Percentiles rank a stretch among this genome's conserved stretches.
phyloP scores from a whole-genome alignment of 1,284 basidiomycete species.

The Schizophyllum amplum region DNA sequence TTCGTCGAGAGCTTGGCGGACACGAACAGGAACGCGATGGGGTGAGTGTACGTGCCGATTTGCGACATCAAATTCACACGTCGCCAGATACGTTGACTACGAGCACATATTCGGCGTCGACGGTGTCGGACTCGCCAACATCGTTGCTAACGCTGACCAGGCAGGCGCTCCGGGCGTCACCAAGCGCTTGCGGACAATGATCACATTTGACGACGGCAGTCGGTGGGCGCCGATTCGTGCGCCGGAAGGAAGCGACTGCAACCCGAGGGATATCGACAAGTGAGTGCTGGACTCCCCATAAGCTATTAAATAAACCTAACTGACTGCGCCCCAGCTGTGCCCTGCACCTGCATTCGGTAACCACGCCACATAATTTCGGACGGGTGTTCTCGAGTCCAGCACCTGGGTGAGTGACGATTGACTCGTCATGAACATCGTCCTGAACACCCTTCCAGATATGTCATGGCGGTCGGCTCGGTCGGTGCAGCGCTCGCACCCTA shows the following conservation, averaged over 20 bases:
- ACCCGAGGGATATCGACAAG: conserved; percentile 41
- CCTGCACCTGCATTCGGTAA: conserved; percentile 89
- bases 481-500: conserved; percentile 71
- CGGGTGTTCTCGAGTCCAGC: conserved; percentile 91
- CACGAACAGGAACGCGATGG: conserved; percentile 83
- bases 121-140: conserved; percentile 87
- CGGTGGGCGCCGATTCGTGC: conserved; percentile 69
- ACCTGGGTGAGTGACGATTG: no score
- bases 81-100: conserved; percentile 61
- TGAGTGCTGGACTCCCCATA: conserved; percentile 91
- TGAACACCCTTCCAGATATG: no score
- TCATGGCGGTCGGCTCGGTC: conserved; percentile 92
- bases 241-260: conserved; percentile 61
- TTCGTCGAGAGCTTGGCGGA: conserved; percentile 90
- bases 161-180: conserved; percentile 57
- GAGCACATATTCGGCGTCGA: conserved; percentile 91
- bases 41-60: conserved; percentile 33
- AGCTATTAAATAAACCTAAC: conserved; percentile 83
- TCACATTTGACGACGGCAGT: conserved; percentile 92
- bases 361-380: conserved; percentile 86
- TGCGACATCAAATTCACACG: neutral
- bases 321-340: conserved; percentile 42
- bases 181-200: conserved; percentile 69
- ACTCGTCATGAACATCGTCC: no score
- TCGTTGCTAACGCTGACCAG: conserved; percentile 76